These are phyloP conservation scores for baker's yeast (Saccharomyces cerevisiae) DNA, from an alignment of 805 yeast species.

Conservation along the genomic window DNA sequence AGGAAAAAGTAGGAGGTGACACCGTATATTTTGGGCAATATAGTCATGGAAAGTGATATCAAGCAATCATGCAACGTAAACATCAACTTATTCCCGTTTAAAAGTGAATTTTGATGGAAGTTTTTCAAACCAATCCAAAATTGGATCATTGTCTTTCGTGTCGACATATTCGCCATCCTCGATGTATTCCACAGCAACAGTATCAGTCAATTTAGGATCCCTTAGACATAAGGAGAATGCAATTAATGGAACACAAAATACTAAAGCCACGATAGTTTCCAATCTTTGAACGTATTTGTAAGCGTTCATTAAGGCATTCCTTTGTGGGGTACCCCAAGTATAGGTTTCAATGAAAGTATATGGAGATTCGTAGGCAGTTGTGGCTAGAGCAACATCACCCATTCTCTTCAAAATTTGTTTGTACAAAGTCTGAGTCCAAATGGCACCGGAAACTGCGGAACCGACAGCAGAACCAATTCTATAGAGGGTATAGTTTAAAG, in stretches of 20 bases:
- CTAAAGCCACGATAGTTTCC: constrained; percentile 39
- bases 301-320: constrained; percentile 48
- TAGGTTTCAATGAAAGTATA: constrained; percentile 39
- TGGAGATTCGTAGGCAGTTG: constrained; percentile 45
- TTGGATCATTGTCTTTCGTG: constrained; percentile 15
- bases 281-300: constrained; percentile 54
- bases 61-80: background rate
- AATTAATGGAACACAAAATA: constrained; percentile 22
- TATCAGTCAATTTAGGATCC: constrained; percentile 21
- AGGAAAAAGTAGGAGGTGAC: no score
- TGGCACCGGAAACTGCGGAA: constrained; percentile 56
- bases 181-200: constrained; percentile 23
- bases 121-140: constrained; percentile 13
- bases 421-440: constrained; percentile 60
- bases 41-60: background rate
- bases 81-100: background rate
- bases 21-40: background rate
- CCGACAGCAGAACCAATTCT: constrained; percentile 61
- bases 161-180: constrained; percentile 20
- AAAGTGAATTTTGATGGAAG: background rate
- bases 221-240: constrained; percentile 21
- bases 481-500: constrained; percentile 52
- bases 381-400: constrained; percentile 35
- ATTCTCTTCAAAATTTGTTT: constrained; percentile 31
- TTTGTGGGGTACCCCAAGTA: constrained; percentile 56